These are phyloP conservation scores for Tricladium varicosporioides DNA, from an alignment of 2,329 filamentous ascomycete species.

Conservation along the genomic window DNA sequence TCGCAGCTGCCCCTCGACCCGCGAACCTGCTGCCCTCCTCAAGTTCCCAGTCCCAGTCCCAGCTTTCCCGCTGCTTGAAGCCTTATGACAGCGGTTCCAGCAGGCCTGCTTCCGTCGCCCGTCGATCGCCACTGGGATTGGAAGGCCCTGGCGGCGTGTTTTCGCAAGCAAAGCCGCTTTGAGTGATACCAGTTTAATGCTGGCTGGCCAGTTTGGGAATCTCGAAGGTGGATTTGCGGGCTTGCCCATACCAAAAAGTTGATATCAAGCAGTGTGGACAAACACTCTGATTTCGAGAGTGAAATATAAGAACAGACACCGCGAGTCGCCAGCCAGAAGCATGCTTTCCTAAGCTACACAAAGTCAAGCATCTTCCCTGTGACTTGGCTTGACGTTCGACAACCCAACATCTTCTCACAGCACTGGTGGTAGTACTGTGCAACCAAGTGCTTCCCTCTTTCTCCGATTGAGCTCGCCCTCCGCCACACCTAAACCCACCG, in stretches of 20 bases:
- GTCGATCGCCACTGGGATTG: background rate
- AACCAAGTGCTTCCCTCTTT: background rate
- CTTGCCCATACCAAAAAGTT: background rate
- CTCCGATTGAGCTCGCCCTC: background rate
- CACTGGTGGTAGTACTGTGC: background rate
- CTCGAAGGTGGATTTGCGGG: background rate
- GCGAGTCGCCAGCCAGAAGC: background rate
- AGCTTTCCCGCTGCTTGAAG: background rate
- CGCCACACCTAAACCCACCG: background rate
- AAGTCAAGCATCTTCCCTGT: constrained; percentile 1
- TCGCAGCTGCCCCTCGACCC: background rate
- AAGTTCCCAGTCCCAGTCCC: background rate
- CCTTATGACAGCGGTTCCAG: background rate
- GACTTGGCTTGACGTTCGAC: background rate
- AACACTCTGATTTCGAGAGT: background rate
- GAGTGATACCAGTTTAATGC: background rate
- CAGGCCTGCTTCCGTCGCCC: background rate
- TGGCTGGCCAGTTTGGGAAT: background rate
- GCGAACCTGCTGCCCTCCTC: background rate
- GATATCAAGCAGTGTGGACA: background rate
- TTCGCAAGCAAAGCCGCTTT: background rate
- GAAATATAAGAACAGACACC: background rate
- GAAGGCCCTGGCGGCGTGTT: background rate
- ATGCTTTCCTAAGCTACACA: background rate
- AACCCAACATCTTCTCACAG: background rate